phyloP scores from a whole-genome alignment of 768 basidiomycete genomes.

The Artomyces pyxidatus region DNA sequence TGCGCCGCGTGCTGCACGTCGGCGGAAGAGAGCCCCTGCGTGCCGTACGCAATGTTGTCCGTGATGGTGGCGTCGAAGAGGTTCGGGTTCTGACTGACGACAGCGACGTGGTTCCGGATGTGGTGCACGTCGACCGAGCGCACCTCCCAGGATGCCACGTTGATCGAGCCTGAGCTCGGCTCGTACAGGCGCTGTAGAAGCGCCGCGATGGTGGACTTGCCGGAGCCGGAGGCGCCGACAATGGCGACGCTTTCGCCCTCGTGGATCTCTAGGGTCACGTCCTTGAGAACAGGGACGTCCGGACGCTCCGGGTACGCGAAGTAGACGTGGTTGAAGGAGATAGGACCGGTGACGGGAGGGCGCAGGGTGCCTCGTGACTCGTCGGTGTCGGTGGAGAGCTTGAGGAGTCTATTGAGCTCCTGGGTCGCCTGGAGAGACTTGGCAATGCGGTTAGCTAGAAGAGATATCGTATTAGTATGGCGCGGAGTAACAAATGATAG shows the following conservation, averaged over 20 bases:
- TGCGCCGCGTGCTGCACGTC: conserved; percentile 67
- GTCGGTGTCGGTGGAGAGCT: conserved; percentile 50
- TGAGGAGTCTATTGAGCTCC: conserved; percentile 66
- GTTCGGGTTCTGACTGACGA: conserved; percentile 83
- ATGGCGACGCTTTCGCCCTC: conserved; percentile 86
- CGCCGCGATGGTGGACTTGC: conserved; percentile 86
- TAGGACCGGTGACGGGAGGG: conserved; percentile 56
- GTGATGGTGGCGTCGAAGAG: conserved; percentile 83
- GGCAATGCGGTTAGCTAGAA: conserved; percentile 63
- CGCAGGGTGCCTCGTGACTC: conserved; percentile 66
- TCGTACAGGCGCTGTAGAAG: conserved; percentile 88
- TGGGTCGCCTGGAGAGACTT: conserved; percentile 78
- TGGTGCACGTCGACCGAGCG: conserved; percentile 54
- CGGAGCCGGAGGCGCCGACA: conserved; percentile 89
- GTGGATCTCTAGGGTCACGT: conserved; percentile 55
- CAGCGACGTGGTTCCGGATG: conserved; percentile 76
- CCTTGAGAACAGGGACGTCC: conserved; percentile 60
- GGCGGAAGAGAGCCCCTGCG: conserved; percentile 34
- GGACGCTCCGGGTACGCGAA: conserved; percentile 84
- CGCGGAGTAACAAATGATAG: conserved; percentile 5
- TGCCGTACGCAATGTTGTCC: conserved; percentile 87
- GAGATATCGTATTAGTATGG: conserved; percentile 3
- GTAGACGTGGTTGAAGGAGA: conserved; percentile 63
- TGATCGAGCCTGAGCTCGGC: conserved; percentile 56
- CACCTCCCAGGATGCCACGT: conserved; percentile 46